Conservation (phyloP, 331 rosid species). For the Quercus phellos region DNA sequence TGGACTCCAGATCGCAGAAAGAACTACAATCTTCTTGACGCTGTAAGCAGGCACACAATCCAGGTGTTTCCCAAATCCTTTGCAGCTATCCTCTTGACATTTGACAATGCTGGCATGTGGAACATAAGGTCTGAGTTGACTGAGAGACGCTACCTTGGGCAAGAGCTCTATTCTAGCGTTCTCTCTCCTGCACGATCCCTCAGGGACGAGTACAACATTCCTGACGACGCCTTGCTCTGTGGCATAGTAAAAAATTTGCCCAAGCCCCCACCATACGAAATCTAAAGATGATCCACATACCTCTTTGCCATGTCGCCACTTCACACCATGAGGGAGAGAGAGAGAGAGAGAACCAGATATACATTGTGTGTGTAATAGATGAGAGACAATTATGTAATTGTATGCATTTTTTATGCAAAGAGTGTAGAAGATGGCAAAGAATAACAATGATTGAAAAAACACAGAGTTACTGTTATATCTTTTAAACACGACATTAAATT, state of each 20-base stretch:
- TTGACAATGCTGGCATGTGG: constrained; percentile 80
- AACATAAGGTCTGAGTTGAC: constrained; percentile 52
- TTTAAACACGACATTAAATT: too few species aligned
- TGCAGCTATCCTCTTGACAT: constrained; percentile 59
- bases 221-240: constrained; percentile 37
- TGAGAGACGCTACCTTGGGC: constrained; percentile 62
- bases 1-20: constrained; percentile 59
- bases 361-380: too few species aligned
- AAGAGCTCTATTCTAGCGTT: constrained; percentile 55
- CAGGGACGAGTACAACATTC: constrained; percentile 62
- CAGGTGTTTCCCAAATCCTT: constrained; percentile 76
- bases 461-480: too few species aligned
- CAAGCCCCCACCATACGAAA: constrained; percentile 36
- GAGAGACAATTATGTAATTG: too few species aligned
- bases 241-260: constrained; percentile 54
- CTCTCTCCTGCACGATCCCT: constrained; percentile 37
- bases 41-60: constrained; percentile 62
- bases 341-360: not conserved
- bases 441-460: too few species aligned
- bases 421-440: too few species aligned
- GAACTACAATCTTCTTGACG: constrained; percentile 62
- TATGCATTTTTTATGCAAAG: too few species aligned
- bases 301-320: not conserved
- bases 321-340: not conserved
- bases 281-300: not conserved